Evolutionary conservation across 768 basidiomycete genomes (phyloP), one percentile per base, ranked within the genome.

Genomic region (Coprinopsis sp.): DNA sequence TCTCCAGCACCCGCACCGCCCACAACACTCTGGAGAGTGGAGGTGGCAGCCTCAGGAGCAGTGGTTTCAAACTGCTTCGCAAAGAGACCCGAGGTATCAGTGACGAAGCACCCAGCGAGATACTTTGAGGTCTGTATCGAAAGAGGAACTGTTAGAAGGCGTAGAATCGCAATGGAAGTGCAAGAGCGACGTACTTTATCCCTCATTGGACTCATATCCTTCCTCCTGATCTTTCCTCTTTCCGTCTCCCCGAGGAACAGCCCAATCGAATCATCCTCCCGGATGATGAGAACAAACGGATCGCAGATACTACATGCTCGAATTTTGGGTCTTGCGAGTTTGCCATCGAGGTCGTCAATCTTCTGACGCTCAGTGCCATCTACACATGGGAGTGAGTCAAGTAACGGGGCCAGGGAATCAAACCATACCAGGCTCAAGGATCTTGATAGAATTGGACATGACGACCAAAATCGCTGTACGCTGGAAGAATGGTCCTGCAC

Each of bases 201-300:
- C 18, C 88, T 87, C 84, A 90, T 86, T 1, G 85, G 80, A 0
- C 85, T 85, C 89, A 91, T 89, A 55, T 91, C 89, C 60, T 90
- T 91, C 49, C 88, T 68, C 54, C 89, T 71, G 42, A 93, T 83
- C 57, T 83, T 90, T 23, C 90, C 87, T 37, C 84, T 76, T 33
- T 89, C 87, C 2, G 79, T 73, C 57, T 94, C 90, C 39, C 90
- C 91, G 30, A 91, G 83, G 61, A 93, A 92, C 47, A 95, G 63
- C 0, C 86, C 83, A 10, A 91, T 84, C 1, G 81, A 81, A 56
- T 91, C 93, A 58, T 95, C 91, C 57, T 89, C 87, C 37, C 91
- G 73, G 4, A 90, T 64, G 37, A 94, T 82, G 29, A 90, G 69
- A 33, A 93, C 82, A 53, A 86, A 94, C 0, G 93, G 93, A 57